Conservation (phyloP, 768 basidiomycete species). For the Glaciozyma martinii region DNA sequence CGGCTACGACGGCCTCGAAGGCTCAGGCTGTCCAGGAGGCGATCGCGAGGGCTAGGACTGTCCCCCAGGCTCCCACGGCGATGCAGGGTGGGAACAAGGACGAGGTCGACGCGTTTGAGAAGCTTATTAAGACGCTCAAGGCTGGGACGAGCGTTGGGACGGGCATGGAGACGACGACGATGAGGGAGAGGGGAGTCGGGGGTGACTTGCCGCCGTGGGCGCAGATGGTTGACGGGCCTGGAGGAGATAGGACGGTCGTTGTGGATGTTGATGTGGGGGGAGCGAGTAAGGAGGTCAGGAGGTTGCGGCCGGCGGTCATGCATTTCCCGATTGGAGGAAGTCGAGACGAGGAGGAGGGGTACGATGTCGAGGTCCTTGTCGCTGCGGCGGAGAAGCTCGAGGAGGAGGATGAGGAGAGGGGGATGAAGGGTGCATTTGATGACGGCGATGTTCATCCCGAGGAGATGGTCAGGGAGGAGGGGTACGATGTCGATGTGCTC, state of each 20-base stretch:
- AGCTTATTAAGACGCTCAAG: background rate
- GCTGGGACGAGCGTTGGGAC: too few relatives aligned
- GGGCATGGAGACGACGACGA: too few relatives aligned
- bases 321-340: background rate
- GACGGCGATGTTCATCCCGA: background rate
- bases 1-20: background rate
- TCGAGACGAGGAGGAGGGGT: background rate
- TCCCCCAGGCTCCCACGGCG: background rate
- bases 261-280: conserved; percentile 7
- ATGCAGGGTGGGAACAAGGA: too few relatives aligned
- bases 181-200: background rate
- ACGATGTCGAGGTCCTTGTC: background rate
- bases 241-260: conserved; percentile 7
- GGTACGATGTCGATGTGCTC: background rate
- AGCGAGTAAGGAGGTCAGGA: background rate
- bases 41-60: background rate
- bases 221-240: background rate
- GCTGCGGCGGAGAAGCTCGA: background rate
- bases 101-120: background rate
- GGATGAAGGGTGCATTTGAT: background rate
- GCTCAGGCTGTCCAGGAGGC: background rate
- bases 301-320: background rate
- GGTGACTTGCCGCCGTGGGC: background rate
- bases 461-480: background rate
- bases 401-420: background rate